Evolutionary conservation across 2,329 filamentous ascomycete species (phyloP).

Genomic region (Podosphaera leucotricha): DNA sequence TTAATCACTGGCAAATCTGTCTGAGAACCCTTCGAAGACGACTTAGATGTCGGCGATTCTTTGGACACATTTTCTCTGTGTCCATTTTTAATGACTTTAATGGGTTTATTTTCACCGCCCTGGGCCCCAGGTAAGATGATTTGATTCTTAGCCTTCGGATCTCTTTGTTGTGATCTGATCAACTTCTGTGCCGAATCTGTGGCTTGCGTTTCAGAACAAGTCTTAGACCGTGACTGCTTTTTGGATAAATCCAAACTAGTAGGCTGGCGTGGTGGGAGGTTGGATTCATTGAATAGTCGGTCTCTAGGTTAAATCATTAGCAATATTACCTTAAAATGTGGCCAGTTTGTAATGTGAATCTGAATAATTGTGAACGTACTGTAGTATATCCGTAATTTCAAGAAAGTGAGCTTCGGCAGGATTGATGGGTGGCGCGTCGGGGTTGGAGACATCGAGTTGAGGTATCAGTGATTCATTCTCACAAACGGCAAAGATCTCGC

Average conservation of each 20-base stretch:
- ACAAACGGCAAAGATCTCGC: constrained; percentile 66
- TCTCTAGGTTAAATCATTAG: constrained; percentile 17
- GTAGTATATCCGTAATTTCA: constrained; percentile 31
- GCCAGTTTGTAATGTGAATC: constrained; percentile 3
- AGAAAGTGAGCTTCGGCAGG: constrained; percentile 31
- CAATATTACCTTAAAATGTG: not conserved
- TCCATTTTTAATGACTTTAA: constrained; percentile 4
- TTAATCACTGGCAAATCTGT: constrained; percentile 10
- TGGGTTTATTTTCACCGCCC: constrained; percentile 6
- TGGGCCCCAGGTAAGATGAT: constrained; percentile 8
- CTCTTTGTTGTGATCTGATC: constrained; percentile 10
- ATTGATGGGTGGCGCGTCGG: constrained; percentile 29
- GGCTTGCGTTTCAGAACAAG: constrained; percentile 6
- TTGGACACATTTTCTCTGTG: constrained; percentile 2
- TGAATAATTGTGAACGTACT: constrained; percentile 24
- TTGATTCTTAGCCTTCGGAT: constrained; percentile 10
- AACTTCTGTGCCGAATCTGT: constrained; percentile 7
- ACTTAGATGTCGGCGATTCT: constrained; percentile 8
- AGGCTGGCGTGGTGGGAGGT: constrained; percentile 25
- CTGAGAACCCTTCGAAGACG: constrained; percentile 14
- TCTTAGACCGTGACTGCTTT: constrained; percentile 16
- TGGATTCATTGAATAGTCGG: constrained; percentile 26
- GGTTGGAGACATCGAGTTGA: constrained; percentile 30
- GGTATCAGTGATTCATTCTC: constrained; percentile 35
- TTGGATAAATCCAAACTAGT: constrained; percentile 22